A percentile compares a stretch with the other conserved stretches of the same genome.
These are phyloP conservation scores for Leccinum broughii DNA, from an alignment of 768 basidiomycete species.

Conservation along the genomic window DNA sequence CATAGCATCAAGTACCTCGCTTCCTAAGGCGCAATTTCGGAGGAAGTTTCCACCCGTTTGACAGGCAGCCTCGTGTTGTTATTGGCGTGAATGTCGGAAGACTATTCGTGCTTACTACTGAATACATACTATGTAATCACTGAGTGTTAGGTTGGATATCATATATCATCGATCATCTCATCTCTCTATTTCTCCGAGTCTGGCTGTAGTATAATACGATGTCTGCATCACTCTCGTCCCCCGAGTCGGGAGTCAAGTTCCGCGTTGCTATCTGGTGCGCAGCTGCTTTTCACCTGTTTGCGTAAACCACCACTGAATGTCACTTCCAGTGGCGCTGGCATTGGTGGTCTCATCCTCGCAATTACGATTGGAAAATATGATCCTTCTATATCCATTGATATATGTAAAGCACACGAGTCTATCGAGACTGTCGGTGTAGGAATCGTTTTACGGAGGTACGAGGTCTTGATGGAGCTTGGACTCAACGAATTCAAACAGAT, in stretches of 20 bases:
- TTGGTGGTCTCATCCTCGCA: conserved; percentile 45
- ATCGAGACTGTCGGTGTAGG: conserved; percentile 43
- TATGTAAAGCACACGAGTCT: conserved; percentile 47
- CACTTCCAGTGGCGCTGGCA: conserved; percentile 37
- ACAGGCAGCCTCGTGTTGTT: too few species aligned
- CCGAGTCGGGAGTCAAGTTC: conserved; percentile 8
- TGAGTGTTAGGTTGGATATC: too few species aligned
- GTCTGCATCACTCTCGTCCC: neutral
- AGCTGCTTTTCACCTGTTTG: neutral
- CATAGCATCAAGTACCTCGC: too few species aligned
- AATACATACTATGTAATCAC: too few species aligned
- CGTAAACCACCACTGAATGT: neutral
- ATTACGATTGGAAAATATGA: conserved; percentile 36
- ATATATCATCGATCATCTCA: too few species aligned
- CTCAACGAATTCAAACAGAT: conserved; percentile 34
- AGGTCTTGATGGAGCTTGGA: conserved; percentile 43
- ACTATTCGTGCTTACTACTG: too few species aligned
- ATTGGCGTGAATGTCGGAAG: too few species aligned
- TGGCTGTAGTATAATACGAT: neutral
- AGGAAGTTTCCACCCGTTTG: too few species aligned
- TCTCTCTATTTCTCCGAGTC: too few species aligned
- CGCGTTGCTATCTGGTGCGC: conserved; percentile 28
- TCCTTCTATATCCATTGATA: conserved; percentile 34
- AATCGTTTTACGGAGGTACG: conserved; percentile 47
- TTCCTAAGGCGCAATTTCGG: too few species aligned